Percentiles rank a stretch among this genome's conserved stretches.
Conservation (phyloP, 495 filamentous ascomycete genomes). For the Xanthoparmelia taractica region DNA sequence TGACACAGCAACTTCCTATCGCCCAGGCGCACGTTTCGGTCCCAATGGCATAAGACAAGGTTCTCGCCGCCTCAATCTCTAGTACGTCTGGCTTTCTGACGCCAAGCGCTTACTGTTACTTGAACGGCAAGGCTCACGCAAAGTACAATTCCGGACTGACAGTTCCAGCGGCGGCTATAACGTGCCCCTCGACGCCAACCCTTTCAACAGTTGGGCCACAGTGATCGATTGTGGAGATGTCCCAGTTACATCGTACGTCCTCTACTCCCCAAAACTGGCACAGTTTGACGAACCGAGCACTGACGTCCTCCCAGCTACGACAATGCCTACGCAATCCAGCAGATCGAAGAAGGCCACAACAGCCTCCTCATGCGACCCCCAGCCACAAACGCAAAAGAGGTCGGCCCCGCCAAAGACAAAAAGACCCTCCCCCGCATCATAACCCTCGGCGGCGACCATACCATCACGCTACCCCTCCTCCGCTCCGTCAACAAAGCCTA, state of each 20-base stretch:
- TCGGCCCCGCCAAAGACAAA: constrained; percentile 46
- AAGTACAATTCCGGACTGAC: constrained; percentile 42
- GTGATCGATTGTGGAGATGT: constrained; percentile 74
- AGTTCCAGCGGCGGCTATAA: constrained; percentile 60
- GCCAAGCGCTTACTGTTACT: constrained; percentile 23
- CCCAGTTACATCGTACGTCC: constrained; percentile 56
- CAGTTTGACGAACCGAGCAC: not conserved
- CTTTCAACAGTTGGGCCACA: constrained; percentile 56
- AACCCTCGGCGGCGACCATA: constrained; percentile 61
- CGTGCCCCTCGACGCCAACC: constrained; percentile 51
- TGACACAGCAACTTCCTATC: constrained; percentile 64
- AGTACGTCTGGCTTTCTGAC: constrained; percentile 39
- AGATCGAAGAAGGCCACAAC: constrained; percentile 61
- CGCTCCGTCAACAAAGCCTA: constrained; percentile 60
- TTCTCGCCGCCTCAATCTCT: constrained; percentile 61
- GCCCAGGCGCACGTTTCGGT: constrained; percentile 78
- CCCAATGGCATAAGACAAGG: constrained; percentile 76
- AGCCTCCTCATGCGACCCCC: constrained; percentile 46
- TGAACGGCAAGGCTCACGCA: constrained; percentile 43
- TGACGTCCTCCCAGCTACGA: constrained; percentile 40
- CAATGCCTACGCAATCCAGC: constrained; percentile 65
- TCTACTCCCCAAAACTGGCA: not conserved
- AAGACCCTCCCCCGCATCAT: constrained; percentile 56
- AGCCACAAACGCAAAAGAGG: constrained; percentile 38
- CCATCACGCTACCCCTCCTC: constrained; percentile 54